Percentiles rank a stretch among this genome's conserved stretches.
phyloP scores from a whole-genome alignment of 2,329 filamentous ascomycete species.

The Podosphaera fusca region DNA sequence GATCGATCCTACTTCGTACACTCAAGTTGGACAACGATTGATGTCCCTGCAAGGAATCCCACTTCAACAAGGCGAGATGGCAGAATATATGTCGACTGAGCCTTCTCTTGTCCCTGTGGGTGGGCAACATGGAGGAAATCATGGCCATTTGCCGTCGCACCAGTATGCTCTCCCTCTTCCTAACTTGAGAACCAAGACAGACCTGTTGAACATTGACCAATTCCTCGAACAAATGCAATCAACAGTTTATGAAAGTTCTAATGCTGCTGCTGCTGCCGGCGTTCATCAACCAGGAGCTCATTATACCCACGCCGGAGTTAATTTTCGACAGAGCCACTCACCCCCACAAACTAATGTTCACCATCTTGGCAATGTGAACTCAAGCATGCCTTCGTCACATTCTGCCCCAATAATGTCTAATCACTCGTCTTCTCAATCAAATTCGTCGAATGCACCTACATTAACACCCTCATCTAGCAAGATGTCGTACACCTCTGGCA shows the following conservation, averaged over 20 bases:
- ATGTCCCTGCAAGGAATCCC: conserved; percentile 54
- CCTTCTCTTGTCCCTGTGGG: conserved; percentile 32
- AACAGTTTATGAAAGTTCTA: conserved; percentile 84
- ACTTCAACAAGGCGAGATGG: conserved; percentile 29
- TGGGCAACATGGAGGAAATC: conserved; percentile 19
- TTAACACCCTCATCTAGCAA: conserved; percentile 55
- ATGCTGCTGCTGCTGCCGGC: conserved; percentile 54
- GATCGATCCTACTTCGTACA: conserved; percentile 74
- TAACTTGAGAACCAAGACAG: conserved; percentile 77
- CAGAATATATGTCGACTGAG: conserved; percentile 31
- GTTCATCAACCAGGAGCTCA: conserved; percentile 53
- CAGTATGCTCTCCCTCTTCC: conserved; percentile 71
- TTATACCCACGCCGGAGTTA: conserved; percentile 30
- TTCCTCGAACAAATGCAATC: conserved; percentile 90
- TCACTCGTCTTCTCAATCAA: conserved; percentile 30
- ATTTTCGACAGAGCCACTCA: conserved; percentile 34
- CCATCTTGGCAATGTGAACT: conserved; percentile 9
- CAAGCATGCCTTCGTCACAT: conserved; percentile 19
- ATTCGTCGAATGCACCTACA: conserved; percentile 40
- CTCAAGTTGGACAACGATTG: conserved; percentile 73
- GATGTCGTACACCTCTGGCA: conserved; percentile 54
- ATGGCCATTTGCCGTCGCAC: conserved; percentile 44
- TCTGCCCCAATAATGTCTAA: conserved; percentile 36
- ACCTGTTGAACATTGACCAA: conserved; percentile 80
- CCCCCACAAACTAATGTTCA: conserved; percentile 19